Evolutionary conservation across 2,329 filamentous ascomycete species (phyloP).

Genomic region (Grosmannia serpens): DNA sequence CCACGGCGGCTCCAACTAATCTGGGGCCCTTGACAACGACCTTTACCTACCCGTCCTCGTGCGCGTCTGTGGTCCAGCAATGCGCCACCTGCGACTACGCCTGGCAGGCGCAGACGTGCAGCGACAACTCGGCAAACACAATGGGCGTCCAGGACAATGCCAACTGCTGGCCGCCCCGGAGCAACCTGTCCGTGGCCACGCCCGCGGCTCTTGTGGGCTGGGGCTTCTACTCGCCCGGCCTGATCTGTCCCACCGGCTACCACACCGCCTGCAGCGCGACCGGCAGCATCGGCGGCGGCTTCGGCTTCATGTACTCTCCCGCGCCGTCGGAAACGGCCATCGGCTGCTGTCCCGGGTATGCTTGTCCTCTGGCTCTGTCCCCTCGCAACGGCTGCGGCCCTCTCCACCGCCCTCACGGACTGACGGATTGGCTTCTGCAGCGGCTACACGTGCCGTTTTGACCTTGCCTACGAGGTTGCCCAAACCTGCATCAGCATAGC

Average conservation of each 20-base stretch:
- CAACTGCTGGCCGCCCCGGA: constrained; percentile 13
- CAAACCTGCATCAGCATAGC: constrained; percentile 5
- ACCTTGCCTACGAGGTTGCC: constrained; percentile 1
- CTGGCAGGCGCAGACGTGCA: constrained; percentile 13
- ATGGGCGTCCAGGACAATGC: constrained; percentile 8
- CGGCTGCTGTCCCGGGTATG: constrained; percentile 19
- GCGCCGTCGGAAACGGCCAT: constrained; percentile 18
- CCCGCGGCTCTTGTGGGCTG: constrained; percentile 8
- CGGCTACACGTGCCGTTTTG: constrained; percentile 12
- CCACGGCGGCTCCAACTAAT: neutral
- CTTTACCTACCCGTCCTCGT: neutral
- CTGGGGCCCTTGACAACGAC: neutral
- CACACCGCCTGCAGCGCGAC: constrained; percentile 9
- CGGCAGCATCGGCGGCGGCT: constrained; percentile 10
- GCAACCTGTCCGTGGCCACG: neutral
- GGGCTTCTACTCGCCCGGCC: constrained; percentile 12
- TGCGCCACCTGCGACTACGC: neutral
- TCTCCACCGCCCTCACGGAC: neutral
- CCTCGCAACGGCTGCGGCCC: no score
- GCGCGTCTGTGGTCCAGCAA: neutral
- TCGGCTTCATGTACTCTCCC: constrained; percentile 17
- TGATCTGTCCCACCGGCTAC: constrained; percentile 11
- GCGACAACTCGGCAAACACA: neutral
- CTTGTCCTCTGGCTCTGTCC: neutral
- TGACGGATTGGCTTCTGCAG: neutral